Evolutionary conservation across 1,139 yeast genomes (phyloP).

Genomic region (Yamadazyma epiphylla): DNA sequence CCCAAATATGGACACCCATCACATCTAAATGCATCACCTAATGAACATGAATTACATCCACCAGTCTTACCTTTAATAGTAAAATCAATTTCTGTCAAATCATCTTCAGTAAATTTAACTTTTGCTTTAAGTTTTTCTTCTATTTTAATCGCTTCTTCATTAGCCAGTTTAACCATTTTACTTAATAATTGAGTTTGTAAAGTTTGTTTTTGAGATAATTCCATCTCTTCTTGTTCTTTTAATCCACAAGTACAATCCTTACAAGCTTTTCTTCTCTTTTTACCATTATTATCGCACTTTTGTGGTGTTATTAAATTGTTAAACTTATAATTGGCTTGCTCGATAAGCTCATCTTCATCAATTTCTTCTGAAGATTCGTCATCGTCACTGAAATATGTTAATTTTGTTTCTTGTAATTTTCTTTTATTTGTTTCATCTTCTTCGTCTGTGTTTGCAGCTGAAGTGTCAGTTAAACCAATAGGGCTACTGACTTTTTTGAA

Average conservation of each 20-base stretch:
- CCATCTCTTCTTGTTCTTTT: conserved; percentile 69
- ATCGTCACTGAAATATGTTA: conserved; percentile 50
- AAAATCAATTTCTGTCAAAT: conserved; percentile 84
- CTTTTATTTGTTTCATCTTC: conserved; percentile 37
- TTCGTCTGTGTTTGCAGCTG: conserved; percentile 34
- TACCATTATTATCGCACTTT: conserved; percentile 53
- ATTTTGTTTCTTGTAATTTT: conserved; percentile 44
- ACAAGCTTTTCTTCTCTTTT: conserved; percentile 80
- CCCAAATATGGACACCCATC: conserved; percentile 98
- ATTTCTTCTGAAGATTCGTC: conserved; percentile 16
- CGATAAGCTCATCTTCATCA: conserved; percentile 18
- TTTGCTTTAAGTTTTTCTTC: conserved; percentile 43
- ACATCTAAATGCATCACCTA: conserved; percentile 97
- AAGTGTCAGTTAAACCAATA: conserved; percentile 42
- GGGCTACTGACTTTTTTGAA: conserved; percentile 24
- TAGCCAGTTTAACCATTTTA: conserved; percentile 50
- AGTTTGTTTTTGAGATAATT: conserved; percentile 45
- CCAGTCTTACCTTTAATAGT: conserved; percentile 93
- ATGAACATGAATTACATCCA: conserved; percentile 94
- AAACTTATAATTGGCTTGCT: conserved; percentile 14
- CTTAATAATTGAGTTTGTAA: conserved; percentile 45
- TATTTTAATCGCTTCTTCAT: conserved; percentile 49
- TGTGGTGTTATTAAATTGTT: conserved; percentile 39
- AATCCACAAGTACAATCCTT: conserved; percentile 97
- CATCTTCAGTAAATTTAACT: conserved; percentile 64